These are phyloP conservation scores for Camelina neglecta DNA, from an alignment of 345 rosid genomes.

Conservation along the genomic window DNA sequence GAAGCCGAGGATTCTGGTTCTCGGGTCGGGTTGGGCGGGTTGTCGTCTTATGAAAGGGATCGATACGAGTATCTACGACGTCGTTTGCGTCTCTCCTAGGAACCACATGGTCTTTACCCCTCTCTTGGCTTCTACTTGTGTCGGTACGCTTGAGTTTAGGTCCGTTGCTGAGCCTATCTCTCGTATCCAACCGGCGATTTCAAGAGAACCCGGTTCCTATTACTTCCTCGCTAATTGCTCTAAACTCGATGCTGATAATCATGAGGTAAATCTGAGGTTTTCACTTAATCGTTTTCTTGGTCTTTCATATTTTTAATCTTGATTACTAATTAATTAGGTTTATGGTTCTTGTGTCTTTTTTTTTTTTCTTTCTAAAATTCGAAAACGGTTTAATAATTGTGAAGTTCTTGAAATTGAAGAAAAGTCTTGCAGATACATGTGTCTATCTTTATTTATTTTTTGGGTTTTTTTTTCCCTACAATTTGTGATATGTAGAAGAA, in stretches of 20 bases:
- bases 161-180: conserved; percentile 88
- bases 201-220: conserved; percentile 74
- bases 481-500: neutral
- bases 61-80: conserved; percentile 76
- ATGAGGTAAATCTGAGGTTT: conserved; percentile 53
- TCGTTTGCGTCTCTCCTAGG: conserved; percentile 89
- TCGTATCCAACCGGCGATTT: conserved; percentile 78
- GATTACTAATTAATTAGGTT: neutral
- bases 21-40: conserved; percentile 97
- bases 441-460: neutral
- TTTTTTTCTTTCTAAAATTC: neutral
- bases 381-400: neutral
- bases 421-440: neutral
- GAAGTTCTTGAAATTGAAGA: conserved; percentile 2
- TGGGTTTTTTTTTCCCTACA: neutral
- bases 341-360: neutral
- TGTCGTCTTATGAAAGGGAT: conserved; percentile 87
- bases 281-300: neutral
- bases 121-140: conserved; percentile 90
- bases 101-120: conserved; percentile 98
- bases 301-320: neutral
- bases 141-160: conserved; percentile 93
- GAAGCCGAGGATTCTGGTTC: conserved; percentile 83
- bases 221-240: conserved; percentile 84
- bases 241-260: conserved; percentile 65